A percentile compares a stretch with the other conserved stretches of the same genome.
Conservation (phyloP, 345 rosid species). For the Jatropha curcas region DNA sequence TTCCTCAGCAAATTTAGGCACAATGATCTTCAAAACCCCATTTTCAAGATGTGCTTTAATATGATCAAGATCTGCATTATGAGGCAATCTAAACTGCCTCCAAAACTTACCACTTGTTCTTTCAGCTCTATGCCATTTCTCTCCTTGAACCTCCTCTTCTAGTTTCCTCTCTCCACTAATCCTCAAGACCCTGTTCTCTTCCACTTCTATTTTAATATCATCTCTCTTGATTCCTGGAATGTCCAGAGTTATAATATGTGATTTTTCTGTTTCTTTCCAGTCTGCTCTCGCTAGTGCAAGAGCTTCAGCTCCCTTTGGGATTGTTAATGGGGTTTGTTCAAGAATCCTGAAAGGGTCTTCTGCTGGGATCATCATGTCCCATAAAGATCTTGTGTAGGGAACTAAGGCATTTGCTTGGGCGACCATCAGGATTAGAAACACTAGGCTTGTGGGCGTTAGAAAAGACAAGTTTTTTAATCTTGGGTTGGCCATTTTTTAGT, state of each 20-base stretch:
- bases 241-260: slow-evolving; percentile 31
- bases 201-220: slow-evolving; percentile 42
- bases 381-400: slow-evolving; percentile 28
- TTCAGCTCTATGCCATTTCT: slow-evolving; percentile 46
- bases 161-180: slow-evolving; percentile 38
- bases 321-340: slow-evolving; percentile 39
- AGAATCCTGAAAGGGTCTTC: slow-evolving; percentile 49
- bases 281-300: slow-evolving; percentile 38
- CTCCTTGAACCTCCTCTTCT: slow-evolving; percentile 28
- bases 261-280: slow-evolving; percentile 37
- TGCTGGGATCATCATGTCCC: slow-evolving; percentile 32
- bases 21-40: slow-evolving; percentile 29
- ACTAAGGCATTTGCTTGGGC: slow-evolving; percentile 9
- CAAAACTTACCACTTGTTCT: slow-evolving; percentile 36
- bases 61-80: slow-evolving; percentile 35
- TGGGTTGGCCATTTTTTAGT: slow-evolving; percentile 9
- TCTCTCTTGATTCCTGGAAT: slow-evolving; percentile 45
- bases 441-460: neutral
- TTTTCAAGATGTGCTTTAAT: slow-evolving; percentile 35
- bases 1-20: slow-evolving; percentile 36
- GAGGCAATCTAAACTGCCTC: slow-evolving; percentile 43
- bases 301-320: slow-evolving; percentile 28
- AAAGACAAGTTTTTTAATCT: neutral
- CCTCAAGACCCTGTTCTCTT: slow-evolving; percentile 38
- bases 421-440: neutral